A percentile compares a stretch with the other conserved stretches of the same genome.
These are phyloP conservation scores for Phytophthora sojae DNA, from an alignment of 352 stramenopile species.

Conservation along the genomic window DNA sequence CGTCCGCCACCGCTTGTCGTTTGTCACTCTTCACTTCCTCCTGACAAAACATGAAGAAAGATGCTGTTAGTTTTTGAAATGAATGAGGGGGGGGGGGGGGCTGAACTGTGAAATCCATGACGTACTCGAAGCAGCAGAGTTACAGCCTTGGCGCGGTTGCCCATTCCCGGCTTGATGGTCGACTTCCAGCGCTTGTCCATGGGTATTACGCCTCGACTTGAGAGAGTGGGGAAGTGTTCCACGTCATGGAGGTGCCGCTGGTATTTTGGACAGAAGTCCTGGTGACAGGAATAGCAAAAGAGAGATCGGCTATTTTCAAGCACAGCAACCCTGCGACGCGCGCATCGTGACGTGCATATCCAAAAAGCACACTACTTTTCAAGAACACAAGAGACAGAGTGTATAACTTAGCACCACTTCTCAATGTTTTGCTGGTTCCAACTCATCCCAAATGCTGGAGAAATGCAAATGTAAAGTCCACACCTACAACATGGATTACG, in stretches of 20 bases:
- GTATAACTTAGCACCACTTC: too few species aligned
- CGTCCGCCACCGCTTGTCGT: slow-evolving; percentile 61
- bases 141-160: slow-evolving; percentile 31
- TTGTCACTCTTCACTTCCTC: slow-evolving; percentile 75
- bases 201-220: background rate
- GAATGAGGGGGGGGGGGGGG: too few species aligned
- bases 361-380: too few species aligned
- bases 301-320: slow-evolving; percentile 16
- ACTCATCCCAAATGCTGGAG: too few species aligned
- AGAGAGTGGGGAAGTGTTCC: slow-evolving; percentile 5
- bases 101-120: background rate
- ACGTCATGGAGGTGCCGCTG: background rate
- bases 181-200: slow-evolving; percentile 40
- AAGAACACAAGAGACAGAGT: too few species aligned
- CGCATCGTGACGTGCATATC: background rate
- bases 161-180: slow-evolving; percentile 12
- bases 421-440: too few species aligned
- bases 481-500: too few species aligned
- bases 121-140: slow-evolving; percentile 32
- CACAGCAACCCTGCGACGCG: background rate
- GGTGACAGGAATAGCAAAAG: slow-evolving; percentile 17
- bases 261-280: slow-evolving; percentile 15
- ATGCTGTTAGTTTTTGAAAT: background rate
- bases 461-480: too few species aligned
- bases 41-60: slow-evolving; percentile 14